phyloP scores from a whole-genome alignment of 1,139 yeast genomes.

The Magnusiomyces ingens region DNA sequence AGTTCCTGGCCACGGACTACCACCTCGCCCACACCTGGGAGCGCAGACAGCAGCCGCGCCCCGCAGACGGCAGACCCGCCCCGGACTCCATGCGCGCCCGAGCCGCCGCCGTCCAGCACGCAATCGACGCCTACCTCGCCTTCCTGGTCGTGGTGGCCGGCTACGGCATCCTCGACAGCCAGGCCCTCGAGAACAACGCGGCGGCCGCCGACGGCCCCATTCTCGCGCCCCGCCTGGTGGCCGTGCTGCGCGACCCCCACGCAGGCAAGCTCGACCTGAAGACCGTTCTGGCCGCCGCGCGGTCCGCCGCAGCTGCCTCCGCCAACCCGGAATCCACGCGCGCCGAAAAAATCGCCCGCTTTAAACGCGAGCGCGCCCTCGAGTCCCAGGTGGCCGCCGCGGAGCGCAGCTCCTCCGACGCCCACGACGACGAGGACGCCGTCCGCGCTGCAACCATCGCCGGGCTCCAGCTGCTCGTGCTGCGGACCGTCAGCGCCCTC shows the following conservation, averaged over 20 bases:
- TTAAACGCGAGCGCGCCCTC: conserved; percentile 53
- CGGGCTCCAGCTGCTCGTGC: conserved; percentile 9
- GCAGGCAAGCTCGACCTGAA: conserved; percentile 22
- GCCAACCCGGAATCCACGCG: conserved; percentile 35
- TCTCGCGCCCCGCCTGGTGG: not conserved
- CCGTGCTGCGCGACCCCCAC: not conserved
- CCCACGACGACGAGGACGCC: conserved; percentile 16
- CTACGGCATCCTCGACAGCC: conserved; percentile 8
- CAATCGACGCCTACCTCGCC: conserved; percentile 17
- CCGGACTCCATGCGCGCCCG: not conserved
- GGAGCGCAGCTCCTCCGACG: conserved; percentile 9
- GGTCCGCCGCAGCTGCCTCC: not conserved
- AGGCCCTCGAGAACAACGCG: conserved; percentile 10
- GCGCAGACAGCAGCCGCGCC: conserved; percentile 14
- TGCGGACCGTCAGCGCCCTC: conserved; percentile 1
- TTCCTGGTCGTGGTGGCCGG: not conserved
- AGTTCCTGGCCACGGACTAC: conserved; percentile 46
- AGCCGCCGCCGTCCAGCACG: conserved; percentile 9
- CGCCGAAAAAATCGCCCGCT: conserved; percentile 66
- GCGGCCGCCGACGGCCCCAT: not conserved
- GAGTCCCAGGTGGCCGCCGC: conserved; percentile 35
- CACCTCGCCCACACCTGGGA: conserved; percentile 39
- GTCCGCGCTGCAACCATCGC: conserved; percentile 9
- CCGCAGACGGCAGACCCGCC: conserved; percentile 7
- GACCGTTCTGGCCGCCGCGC: conserved; percentile 42